Base-by-base conservation (phyloP, 1,139 yeast species). In the Magnusiomyces magnusii region DNA sequence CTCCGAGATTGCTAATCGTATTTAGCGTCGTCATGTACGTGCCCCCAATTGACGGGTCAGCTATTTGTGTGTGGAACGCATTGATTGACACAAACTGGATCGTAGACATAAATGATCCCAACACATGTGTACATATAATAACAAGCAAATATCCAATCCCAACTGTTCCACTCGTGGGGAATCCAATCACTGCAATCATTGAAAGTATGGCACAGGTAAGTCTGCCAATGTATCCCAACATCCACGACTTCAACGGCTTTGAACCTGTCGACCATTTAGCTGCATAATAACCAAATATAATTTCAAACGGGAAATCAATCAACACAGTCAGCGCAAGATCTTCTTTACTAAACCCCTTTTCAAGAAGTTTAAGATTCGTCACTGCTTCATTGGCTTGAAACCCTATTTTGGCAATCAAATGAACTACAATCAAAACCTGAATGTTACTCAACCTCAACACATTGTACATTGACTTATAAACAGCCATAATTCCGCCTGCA, bases 301-400 rank as follows among this genome's bases (percentile, higher is more conserved):
- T 86, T 71, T 95, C 99, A 73, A 93, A 91, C 7, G 99, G 99
- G 73, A 93, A 93, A 71, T 93, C 97, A 57, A 95, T 88, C 57
- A 93, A 75, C 0, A 93, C 99, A 0, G 97, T 89, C 19, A 93
- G 82, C 1, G 98, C 95, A 53, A 93, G 78, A 71, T 95, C 98
- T 71, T 93, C 99, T 69, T 92, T 89, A 42, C 95, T 84, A 57
- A 93, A 82, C 0, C 99, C 99, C 69, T 86, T 87, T 70, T 93
- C 99, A 17, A 93, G 76, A 28, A 95, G 77, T 70, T 92, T 93
- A 67, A 93, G 79, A 68, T 92, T 92, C 0, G 99, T 93, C 28
- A 96, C 98, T 2, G 95, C 93, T 71, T 93, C 99, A 67, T 92
- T 93, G 23, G 93, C 96, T 70, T 92, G 97, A 71, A 93, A 95